Evolutionary conservation across 2,329 filamentous ascomycete genomes (phyloP), one percentile per base, ranked within the genome.

Genomic region (Rutstroemia sydowiana): DNA sequence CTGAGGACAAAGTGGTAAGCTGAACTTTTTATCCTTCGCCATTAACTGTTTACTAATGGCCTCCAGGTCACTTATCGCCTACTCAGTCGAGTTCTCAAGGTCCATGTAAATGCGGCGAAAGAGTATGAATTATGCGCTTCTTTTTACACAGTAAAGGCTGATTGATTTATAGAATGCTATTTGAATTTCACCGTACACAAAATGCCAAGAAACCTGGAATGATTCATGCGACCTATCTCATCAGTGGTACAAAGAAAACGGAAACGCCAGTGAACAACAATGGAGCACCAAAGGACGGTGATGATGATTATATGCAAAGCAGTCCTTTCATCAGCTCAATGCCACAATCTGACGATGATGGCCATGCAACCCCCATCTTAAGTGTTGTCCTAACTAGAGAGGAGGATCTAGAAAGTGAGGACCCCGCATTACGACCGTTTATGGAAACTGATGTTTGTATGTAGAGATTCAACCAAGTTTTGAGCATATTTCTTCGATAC

Each of bases 141-240:
- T 40, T 4, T 7, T 31, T 11, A 34, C 18, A 21, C 13, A 1
- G 6, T 36, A 37, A 32, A 26, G 41, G 16, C 34, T 63, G 37
- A 55, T 49, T 26, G 21, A 21, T 53, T 57, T n/a, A 16, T 48
- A 95, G 85, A 68, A 95, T 93, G 79, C 81, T 91, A 14, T 95
- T 81, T 69, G 87, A 95, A 30, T 97, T 95, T 60, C 81, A 96
- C 67, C 75, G 77, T 56, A 79, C 76, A 52, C 87, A 95, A 66
- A 95, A 90, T 68, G 75, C 73, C 50, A 88, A 85, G 68, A 85
- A 82, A 55, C 76, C 86, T 0, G 78, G 81, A 20, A 84, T 82
- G 23, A 75, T 96, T n/a, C 81, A 95, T 70, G 93, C 92, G 41
- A 96, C 90, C n/a, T 98, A 96, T 69, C 73, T 96, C 45, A 66